Conservation (phyloP, 192 early-diverging fungal genomes). For the Gigaspora rosea region DNA sequence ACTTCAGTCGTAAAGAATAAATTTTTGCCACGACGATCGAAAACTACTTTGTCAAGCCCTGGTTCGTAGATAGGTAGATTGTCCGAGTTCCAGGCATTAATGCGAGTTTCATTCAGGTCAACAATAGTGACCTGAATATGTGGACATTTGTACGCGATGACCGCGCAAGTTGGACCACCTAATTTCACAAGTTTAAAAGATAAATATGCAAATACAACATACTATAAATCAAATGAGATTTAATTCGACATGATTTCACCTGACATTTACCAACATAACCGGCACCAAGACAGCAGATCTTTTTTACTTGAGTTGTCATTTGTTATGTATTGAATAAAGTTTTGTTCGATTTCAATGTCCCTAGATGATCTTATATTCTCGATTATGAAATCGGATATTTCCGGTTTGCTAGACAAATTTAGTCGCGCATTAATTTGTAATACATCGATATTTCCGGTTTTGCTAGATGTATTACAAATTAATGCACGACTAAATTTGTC, state of each 20-base stretch:
- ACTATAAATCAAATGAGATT: background rate
- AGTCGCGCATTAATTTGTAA: too few species aligned
- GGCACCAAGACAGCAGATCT: slow-evolving; percentile 94
- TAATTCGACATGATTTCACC: background rate
- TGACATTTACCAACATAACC: slow-evolving; percentile 86
- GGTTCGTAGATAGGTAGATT: slow-evolving; percentile 90
- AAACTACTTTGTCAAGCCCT: slow-evolving; percentile 85
- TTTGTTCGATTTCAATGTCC: too few species aligned
- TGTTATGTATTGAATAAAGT: background rate
- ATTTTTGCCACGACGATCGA: slow-evolving; percentile 72
- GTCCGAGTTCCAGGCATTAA: slow-evolving; percentile 89
- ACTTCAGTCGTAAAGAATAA: slow-evolving; percentile 87
- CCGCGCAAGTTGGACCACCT: slow-evolving; percentile 91
- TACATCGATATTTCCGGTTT: too few species aligned
- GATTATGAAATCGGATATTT: too few species aligned
- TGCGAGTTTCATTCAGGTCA: slow-evolving; percentile 76
- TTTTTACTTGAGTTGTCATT: slow-evolving; percentile 42
- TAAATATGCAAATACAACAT: background rate
- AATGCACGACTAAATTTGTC: too few species aligned
- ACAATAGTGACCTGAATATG: slow-evolving; percentile 89
- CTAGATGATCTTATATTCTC: too few species aligned
- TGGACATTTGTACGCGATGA: slow-evolving; percentile 89
- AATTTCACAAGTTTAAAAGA: background rate
- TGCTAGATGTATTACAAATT: too few species aligned
- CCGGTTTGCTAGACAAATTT: too few species aligned